Percentiles rank a stretch among this genome's conserved stretches.
These are phyloP conservation scores for Pythium phragmitis DNA, from an alignment of 352 stramenopile genomes.

Conservation along the genomic window DNA sequence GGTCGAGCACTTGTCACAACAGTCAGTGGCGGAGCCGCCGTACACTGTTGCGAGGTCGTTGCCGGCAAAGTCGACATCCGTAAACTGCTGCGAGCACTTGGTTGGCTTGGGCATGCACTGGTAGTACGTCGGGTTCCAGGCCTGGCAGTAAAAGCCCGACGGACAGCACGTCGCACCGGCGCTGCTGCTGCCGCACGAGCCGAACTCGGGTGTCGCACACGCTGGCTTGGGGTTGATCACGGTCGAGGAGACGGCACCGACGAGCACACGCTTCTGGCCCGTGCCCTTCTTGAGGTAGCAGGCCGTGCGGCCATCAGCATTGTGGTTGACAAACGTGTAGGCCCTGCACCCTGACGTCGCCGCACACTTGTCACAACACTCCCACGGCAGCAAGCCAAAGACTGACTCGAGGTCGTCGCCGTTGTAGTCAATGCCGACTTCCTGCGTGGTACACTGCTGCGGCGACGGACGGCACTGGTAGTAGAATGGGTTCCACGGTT, in stretches of 20 bases:
- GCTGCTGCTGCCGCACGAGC: slow-evolving; percentile 17
- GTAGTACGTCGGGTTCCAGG: slow-evolving; percentile 29
- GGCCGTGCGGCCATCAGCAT: slow-evolving; percentile 39
- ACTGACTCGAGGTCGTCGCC: slow-evolving; percentile 47
- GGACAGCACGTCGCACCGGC: slow-evolving; percentile 21
- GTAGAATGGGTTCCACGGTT: slow-evolving; percentile 62
- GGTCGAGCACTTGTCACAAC: slow-evolving; percentile 42
- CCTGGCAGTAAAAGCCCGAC: slow-evolving; percentile 26
- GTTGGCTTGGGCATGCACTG: slow-evolving; percentile 30
- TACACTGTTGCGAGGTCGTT: slow-evolving; percentile 44
- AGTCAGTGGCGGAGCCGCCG: slow-evolving; percentile 29
- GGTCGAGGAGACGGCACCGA: slow-evolving; percentile 8
- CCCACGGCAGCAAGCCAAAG: slow-evolving; percentile 36
- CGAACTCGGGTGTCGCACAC: slow-evolving; percentile 16
- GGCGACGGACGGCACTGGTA: slow-evolving; percentile 53
- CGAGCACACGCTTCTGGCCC: slow-evolving; percentile 3
- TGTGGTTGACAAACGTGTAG: slow-evolving; percentile 65
- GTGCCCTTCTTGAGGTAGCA: slow-evolving; percentile 51
- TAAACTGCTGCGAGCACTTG: slow-evolving; percentile 45
- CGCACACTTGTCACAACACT: slow-evolving; percentile 45
- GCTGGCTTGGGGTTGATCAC: slow-evolving; percentile 14
- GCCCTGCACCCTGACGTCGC: slow-evolving; percentile 39
- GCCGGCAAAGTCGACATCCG: slow-evolving; percentile 41
- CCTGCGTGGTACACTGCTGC: slow-evolving; percentile 33
- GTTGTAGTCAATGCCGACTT: slow-evolving; percentile 48